These are phyloP conservation scores for Stenocarpella maydis DNA, from an alignment of 2,329 filamentous ascomycete genomes.

Conservation along the genomic window DNA sequence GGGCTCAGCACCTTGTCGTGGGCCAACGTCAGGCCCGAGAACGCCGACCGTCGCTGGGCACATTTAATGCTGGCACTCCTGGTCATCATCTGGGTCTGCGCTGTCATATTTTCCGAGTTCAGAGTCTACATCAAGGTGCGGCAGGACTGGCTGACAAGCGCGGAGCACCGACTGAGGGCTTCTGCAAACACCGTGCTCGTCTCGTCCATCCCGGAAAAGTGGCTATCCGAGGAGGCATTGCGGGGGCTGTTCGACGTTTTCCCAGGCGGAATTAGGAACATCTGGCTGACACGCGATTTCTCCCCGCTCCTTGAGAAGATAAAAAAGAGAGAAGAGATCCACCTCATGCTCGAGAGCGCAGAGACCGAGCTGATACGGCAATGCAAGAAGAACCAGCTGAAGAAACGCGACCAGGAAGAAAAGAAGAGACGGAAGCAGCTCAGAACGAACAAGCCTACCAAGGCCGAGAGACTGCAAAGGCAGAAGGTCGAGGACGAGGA, in stretches of 20 bases:
- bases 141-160: conserved; percentile 93
- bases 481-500: conserved; percentile 58
- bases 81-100: conserved; percentile 85
- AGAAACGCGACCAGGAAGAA: conserved; percentile 69
- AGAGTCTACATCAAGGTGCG: conserved; percentile 90
- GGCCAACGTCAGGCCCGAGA: conserved; percentile 77
- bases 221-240: conserved; percentile 85
- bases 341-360: conserved; percentile 76
- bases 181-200: conserved; percentile 96
- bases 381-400: conserved; percentile 82
- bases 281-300: conserved; percentile 95
- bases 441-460: conserved; percentile 58
- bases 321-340: conserved; percentile 74
- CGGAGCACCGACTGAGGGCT: conserved; percentile 90
- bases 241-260: conserved; percentile 92
- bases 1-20: conserved; percentile 87
- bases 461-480: conserved; percentile 57
- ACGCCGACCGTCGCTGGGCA: conserved; percentile 80
- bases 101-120: conserved; percentile 86
- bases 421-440: conserved; percentile 67
- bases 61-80: conserved; percentile 82
- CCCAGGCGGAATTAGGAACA: conserved; percentile 91
- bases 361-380: conserved; percentile 84
- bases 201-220: conserved; percentile 87
- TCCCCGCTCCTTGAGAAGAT: conserved; percentile 87